Conservation (phyloP, 116 monocot genomes). For the Cymodocea nodosa region DNA sequence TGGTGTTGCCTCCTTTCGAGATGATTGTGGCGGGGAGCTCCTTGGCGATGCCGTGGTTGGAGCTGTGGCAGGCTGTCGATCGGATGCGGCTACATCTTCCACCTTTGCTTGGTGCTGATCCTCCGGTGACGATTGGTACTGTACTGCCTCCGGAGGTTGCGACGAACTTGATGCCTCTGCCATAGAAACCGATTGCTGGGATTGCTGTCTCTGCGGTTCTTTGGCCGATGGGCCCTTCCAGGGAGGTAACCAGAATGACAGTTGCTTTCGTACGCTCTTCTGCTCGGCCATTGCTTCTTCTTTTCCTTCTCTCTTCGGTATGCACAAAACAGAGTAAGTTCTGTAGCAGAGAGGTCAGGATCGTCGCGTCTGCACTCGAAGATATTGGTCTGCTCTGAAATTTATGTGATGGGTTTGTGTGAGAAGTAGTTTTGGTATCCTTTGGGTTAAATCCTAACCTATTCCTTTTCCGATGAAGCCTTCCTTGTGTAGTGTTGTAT, state of each 20-base stretch:
- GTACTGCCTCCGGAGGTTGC: neutral
- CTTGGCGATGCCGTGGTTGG: too few species aligned
- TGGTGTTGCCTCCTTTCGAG: too few species aligned
- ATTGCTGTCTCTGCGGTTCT: neutral
- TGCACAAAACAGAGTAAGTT: too few species aligned
- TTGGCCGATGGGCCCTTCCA: neutral
- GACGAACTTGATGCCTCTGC: neutral
- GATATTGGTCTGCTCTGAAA: neutral
- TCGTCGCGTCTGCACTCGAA: neutral
- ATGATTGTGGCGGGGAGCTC: too few species aligned
- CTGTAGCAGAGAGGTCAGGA: too few species aligned
- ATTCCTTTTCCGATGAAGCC: neutral
- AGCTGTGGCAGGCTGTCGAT: too few species aligned
- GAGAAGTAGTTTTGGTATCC: neutral
- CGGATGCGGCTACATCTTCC: too few species aligned
- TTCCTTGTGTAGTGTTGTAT: neutral
- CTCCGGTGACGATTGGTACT: neutral
- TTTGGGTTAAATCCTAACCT: neutral
- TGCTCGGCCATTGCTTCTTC: neutral
- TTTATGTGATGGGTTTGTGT: neutral
- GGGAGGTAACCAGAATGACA: constrained; percentile 5
- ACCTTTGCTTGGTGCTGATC: neutral
- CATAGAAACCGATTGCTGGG: neutral
- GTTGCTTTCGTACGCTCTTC: constrained; percentile 2
- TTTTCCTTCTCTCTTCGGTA: neutral